Base-by-base conservation (phyloP, 2,329 filamentous ascomycete genomes). In the Neopestalotiopsis sp. region DNA sequence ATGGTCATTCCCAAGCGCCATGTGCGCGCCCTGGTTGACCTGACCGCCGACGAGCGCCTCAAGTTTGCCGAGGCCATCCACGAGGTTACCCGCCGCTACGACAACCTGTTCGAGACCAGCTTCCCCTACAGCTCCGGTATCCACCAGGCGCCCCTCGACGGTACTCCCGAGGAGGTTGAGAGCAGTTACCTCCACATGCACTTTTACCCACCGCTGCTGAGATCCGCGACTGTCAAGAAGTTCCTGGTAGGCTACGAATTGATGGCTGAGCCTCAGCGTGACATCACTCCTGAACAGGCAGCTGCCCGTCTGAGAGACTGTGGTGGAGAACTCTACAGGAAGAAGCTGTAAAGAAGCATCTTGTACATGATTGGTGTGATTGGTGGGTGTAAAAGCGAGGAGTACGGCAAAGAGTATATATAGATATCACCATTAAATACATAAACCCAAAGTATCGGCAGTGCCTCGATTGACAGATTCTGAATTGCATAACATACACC, bases 71-170 rank as follows among this genome's bases (percentile, higher is more conserved):
- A 97, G 77, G 90, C 91, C 1, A 91, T 99, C 64, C 90, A 95
- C 49, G 94, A 98, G 81, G 90, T 97, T 49, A 95, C 96, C 14
- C 89, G 94, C 75, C 87, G 95, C 75, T 99, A 98, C 78, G 96
- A 99, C 80, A 99, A 99, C 79, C 83, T 99, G 57, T 99, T 99
- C 74, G 94, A 98, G 84, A 98, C 95, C 45, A 94, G 90, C 76
- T 99, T 99, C 77, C 96, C 96, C 0, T 99, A 99, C 81, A 97
- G 93, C 80, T 98, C 97, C 79, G 96, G 96, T 57, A 90, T 99
- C 68, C 96, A 99, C 79, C 96, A 99, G 84, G 95, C 96, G 20
- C 96, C 96, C 2, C 86, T 99, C 6, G 89, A 92, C 32, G 94
- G 94, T 28, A 92, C 89, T 0, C 86, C 89, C 1, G 94, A 97